Conservation (phyloP, 1,284 basidiomycete genomes). For the Somion occarium region DNA sequence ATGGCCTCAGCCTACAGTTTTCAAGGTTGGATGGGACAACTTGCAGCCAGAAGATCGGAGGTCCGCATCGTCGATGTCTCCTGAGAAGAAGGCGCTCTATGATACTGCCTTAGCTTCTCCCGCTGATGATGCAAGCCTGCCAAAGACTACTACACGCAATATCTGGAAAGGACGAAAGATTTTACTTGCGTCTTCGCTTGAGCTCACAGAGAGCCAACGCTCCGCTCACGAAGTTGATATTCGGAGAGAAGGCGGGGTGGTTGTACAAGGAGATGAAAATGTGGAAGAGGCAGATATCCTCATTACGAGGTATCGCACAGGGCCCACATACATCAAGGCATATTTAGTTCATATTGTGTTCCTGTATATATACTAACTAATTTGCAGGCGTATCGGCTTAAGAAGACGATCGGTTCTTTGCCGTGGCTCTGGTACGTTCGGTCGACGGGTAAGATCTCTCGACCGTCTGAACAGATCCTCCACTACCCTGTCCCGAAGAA, state of each 20-base stretch:
- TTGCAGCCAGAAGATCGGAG: conserved; percentile 18
- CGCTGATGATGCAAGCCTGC: background rate
- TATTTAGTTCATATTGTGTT: conserved; percentile 8
- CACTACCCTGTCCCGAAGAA: conserved; percentile 51
- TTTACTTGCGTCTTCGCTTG: conserved; percentile 55
- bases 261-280: conserved; percentile 34
- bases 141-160: conserved; percentile 16
- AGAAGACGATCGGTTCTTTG: conserved; percentile 72
- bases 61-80: conserved; percentile 24
- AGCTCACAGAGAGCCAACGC: conserved; percentile 42
- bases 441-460: conserved; percentile 51
- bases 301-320: conserved; percentile 64
- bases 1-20: conserved; percentile 64
- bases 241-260: conserved; percentile 47
- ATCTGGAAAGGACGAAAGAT: conserved; percentile 51
- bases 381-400: conserved; percentile 47
- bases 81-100: conserved; percentile 41
- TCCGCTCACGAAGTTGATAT: conserved; percentile 56
- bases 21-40: conserved; percentile 27
- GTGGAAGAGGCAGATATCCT: conserved; percentile 60
- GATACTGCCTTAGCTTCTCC: conserved; percentile 26
- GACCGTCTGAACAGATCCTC: conserved; percentile 63
- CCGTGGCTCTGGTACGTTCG: conserved; percentile 81
- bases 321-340: conserved; percentile 64
- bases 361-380: conserved; percentile 1